Conservation (phyloP, 1,139 yeast species). For the Candida gigantensis region DNA sequence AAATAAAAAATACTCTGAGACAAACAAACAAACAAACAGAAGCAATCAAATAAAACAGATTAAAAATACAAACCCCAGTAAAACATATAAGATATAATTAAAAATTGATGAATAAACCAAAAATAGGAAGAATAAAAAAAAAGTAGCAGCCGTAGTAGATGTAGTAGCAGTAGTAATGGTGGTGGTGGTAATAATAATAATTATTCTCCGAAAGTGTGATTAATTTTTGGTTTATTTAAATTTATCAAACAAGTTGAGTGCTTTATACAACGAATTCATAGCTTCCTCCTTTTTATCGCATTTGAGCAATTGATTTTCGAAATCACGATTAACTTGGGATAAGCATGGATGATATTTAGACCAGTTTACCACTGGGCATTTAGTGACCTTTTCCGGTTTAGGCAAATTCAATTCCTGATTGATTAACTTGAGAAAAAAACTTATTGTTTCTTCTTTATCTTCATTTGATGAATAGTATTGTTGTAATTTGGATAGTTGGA, state of each 20-base stretch:
- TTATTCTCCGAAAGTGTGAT: too few relatives aligned
- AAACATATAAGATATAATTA: conserved; percentile 1
- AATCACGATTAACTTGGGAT: conserved; percentile 15
- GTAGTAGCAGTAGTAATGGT: background rate
- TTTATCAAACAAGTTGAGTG: conserved; percentile 26
- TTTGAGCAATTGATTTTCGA: conserved; percentile 11
- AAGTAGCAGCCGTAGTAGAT: conserved; percentile 1
- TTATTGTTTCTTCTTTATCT: conserved; percentile 27
- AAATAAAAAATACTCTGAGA: conserved; percentile 2
- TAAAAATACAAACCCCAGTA: conserved; percentile 1
- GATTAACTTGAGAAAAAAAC: conserved; percentile 31
- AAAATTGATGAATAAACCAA: background rate
- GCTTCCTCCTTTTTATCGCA: conserved; percentile 17
- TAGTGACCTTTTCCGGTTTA: conserved; percentile 33
- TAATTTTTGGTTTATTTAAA: conserved; percentile 2
- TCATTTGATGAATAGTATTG: conserved; percentile 18
- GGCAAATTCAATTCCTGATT: conserved; percentile 38
- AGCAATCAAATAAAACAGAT: background rate
- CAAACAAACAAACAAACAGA: conserved; percentile 1
- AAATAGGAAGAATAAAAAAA: conserved; percentile 1
- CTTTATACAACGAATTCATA: conserved; percentile 25
- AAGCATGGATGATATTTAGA: conserved; percentile 27
- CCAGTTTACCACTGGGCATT: conserved; percentile 43
- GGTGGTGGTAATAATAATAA: background rate
- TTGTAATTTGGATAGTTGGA: conserved; percentile 30